Evolutionary conservation across 1,284 basidiomycete species (phyloP).

Genomic region (Moesziomyces parantarcticus): DNA sequence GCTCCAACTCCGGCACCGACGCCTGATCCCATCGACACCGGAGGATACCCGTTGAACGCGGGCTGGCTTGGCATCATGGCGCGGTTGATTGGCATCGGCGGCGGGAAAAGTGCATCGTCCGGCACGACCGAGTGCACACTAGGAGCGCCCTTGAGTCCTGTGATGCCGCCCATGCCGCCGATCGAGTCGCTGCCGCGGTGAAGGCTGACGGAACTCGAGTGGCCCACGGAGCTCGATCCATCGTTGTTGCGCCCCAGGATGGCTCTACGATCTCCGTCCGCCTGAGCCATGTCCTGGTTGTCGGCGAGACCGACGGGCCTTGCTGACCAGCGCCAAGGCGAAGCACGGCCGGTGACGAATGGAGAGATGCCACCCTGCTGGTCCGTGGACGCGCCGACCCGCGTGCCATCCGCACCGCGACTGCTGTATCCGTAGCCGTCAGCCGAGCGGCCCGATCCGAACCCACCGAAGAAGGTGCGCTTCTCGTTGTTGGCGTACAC

Average conservation of each 20-base stretch:
- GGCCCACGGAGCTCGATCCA: slow-evolving; percentile 19
- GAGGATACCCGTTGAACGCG: too few species aligned
- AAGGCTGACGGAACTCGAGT: slow-evolving; percentile 38
- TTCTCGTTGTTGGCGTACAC: slow-evolving; percentile 30
- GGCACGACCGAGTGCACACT: slow-evolving; percentile 47
- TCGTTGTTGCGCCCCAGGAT: slow-evolving; percentile 24
- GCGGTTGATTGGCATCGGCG: slow-evolving; percentile 25
- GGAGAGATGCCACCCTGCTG: slow-evolving; percentile 43
- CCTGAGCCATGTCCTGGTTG: slow-evolving; percentile 14
- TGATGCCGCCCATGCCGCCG: slow-evolving; percentile 8
- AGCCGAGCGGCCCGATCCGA: slow-evolving; percentile 18
- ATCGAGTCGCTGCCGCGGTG: slow-evolving; percentile 35
- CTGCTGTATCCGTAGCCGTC: slow-evolving; percentile 9
- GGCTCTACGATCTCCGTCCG: slow-evolving; percentile 10
- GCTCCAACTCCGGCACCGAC: background rate
- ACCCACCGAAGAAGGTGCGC: slow-evolving; percentile 25
- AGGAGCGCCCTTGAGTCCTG: slow-evolving; percentile 8
- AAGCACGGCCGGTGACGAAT: slow-evolving; percentile 27
- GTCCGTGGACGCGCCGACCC: slow-evolving; percentile 26
- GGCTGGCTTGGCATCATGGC: slow-evolving; percentile 14
- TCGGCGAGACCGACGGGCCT: slow-evolving; percentile 13
- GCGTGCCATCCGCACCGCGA: background rate
- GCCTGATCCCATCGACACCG: background rate
- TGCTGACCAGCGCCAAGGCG: slow-evolving; percentile 27
- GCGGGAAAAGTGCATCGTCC: slow-evolving; percentile 48